These are phyloP conservation scores for Coemansia reversa DNA, from an alignment of 192 early-diverging fungal species.

Conservation along the genomic window DNA sequence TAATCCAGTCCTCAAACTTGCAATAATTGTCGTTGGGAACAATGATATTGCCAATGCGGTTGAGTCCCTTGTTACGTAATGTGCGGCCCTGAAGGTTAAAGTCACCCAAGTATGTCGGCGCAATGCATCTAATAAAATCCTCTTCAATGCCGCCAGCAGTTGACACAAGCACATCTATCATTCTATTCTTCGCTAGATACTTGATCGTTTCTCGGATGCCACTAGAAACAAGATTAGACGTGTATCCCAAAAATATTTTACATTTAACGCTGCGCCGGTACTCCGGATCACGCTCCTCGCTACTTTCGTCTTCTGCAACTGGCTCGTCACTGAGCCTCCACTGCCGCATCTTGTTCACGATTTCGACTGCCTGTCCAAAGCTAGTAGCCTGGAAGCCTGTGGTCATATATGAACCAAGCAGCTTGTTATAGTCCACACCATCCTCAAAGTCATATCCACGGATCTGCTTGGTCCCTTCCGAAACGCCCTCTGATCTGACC, in stretches of 20 bases:
- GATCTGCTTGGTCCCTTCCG: constrained; percentile 61
- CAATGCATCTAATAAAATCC: constrained; percentile 98
- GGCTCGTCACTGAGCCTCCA: constrained; percentile 92
- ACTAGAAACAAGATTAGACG: constrained; percentile 95
- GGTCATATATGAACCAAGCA: constrained; percentile 69
- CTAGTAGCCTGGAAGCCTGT: constrained; percentile 95
- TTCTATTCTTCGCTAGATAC: constrained; percentile 83
- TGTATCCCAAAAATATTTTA: constrained; percentile 98
- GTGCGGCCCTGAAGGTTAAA: constrained; percentile 75
- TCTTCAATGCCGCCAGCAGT: constrained; percentile 97
- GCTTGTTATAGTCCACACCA: constrained; percentile 68
- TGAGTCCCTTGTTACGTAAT: constrained; percentile 85
- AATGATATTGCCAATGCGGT: constrained; percentile 95
- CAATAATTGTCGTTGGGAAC: constrained; percentile 99
- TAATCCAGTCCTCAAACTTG: constrained; percentile 98
- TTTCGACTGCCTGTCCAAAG: constrained; percentile 84
- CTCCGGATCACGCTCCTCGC: constrained; percentile 63
- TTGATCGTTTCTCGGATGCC: constrained; percentile 90
- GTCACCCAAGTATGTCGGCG: constrained; percentile 79
- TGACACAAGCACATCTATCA: constrained; percentile 88
- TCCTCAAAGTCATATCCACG: constrained; percentile 93
- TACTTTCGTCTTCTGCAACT: constrained; percentile 54
- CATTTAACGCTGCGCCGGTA: constrained; percentile 72
- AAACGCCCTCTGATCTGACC: constrained; percentile 69
- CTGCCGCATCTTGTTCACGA: constrained; percentile 85